Percentiles rank a stretch among this genome's conserved stretches.
Conservation (phyloP, 225 moss, liverwort and hornwort species). For the Climacium dendroides region DNA sequence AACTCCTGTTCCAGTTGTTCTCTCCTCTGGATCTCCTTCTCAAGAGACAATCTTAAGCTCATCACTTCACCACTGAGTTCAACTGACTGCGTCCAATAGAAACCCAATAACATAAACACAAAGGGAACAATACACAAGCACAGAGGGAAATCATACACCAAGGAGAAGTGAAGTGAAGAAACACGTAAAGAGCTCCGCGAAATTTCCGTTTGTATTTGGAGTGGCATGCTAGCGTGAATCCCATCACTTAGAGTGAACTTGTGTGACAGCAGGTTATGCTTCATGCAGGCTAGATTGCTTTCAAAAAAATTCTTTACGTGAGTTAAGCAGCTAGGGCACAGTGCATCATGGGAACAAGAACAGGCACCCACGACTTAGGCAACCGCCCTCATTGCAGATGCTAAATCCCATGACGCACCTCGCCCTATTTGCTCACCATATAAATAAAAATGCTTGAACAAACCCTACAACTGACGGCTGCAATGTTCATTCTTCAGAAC, state of each 20-base stretch:
- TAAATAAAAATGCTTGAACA: not conserved
- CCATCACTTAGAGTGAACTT: not conserved
- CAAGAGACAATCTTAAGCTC: slow-evolving; percentile 30
- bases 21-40: slow-evolving; percentile 31
- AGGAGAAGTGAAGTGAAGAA: not conserved
- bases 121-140: not conserved
- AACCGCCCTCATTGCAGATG: not conserved
- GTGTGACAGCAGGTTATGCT: not conserved
- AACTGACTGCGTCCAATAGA: slow-evolving; percentile 4
- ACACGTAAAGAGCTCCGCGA: not conserved
- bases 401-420: not conserved
- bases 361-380: not conserved
- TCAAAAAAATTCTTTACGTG: not conserved
- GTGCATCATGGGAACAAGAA: not conserved
- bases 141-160: not conserved
- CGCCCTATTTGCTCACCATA: not conserved
- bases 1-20: slow-evolving; percentile 45
- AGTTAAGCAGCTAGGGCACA: not conserved
- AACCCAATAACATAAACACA: not conserved
- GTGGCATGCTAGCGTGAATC: not conserved
- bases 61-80: slow-evolving; percentile 21
- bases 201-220: not conserved
- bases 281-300: not conserved
- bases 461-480: not conserved
- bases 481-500: not conserved